Percentiles rank a stretch among this genome's conserved stretches.
phyloP scores from a whole-genome alignment of 1,139 yeast genomes.

The Yamadazyma pseudoaaseri region DNA sequence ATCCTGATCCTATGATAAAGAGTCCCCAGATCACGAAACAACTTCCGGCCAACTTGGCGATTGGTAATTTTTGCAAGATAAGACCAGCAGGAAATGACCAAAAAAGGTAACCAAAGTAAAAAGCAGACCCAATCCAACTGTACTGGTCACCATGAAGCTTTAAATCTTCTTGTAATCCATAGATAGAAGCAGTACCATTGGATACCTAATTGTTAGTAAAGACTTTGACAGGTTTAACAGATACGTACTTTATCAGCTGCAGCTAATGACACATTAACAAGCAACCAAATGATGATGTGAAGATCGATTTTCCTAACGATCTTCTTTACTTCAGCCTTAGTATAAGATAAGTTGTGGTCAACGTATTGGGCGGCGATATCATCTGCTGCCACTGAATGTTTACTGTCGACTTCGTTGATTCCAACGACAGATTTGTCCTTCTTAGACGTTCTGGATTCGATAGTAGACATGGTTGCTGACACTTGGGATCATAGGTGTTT shows the following conservation, averaged over 20 bases:
- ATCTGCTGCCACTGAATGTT: constrained; percentile 4
- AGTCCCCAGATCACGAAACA: constrained; percentile 27
- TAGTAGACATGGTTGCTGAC: too few species aligned
- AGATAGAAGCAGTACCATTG: constrained; percentile 37
- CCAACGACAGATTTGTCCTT: constrained; percentile 9
- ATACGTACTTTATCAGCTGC: constrained; percentile 15
- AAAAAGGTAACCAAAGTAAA: constrained; percentile 50
- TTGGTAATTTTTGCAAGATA: constrained; percentile 34
- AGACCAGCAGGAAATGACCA: constrained; percentile 46
- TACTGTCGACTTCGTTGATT: constrained; percentile 6
- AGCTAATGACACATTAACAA: constrained; percentile 23
- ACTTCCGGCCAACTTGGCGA: constrained; percentile 22
- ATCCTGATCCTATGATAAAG: constrained; percentile 22
- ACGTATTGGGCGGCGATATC: constrained; percentile 17
- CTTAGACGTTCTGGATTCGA: constrained; percentile 1
- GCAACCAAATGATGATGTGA: constrained; percentile 52
- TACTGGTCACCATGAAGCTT: constrained; percentile 49
- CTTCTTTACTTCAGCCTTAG: constrained; percentile 13
- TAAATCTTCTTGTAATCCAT: constrained; percentile 50
- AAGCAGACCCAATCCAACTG: constrained; percentile 55
- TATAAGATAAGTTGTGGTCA: constrained; percentile 12
- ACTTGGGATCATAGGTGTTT: too few species aligned
- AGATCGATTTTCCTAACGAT: constrained; percentile 49
- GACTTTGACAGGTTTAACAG: too few species aligned
- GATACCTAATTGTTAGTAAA: constrained; percentile 7